Evolutionary conservation across 1,284 basidiomycete species (phyloP), one percentile per base, ranked within the genome.

Genomic region (Melampsora larici-populina): DNA sequence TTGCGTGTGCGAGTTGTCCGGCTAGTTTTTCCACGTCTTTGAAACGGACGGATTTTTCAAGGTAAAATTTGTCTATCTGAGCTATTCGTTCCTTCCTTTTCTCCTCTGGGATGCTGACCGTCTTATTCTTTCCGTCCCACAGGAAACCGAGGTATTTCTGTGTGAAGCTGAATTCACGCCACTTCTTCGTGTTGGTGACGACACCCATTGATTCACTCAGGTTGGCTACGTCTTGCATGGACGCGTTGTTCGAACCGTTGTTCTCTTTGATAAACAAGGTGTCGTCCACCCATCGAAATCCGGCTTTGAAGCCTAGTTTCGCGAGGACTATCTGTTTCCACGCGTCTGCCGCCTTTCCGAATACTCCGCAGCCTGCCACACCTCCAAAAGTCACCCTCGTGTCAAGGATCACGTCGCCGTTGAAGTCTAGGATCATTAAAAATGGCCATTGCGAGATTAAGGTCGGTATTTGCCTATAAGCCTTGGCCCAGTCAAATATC

Each of bases 131-230:
- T 24, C 24, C 49, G 21, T 51, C 33, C 68, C 68, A 70, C 5
- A 51, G 11, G 31, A 70, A 70, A 58, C 65, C 43, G 4, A 67
- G 13, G 65, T 18, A 67, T n/a, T 67, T 67, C 36, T 67, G 65
- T 18, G 36, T 43, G 1, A 0, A 17, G n/a, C 1, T 13, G 18
- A 67, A 67, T 26, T 40, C 36, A 5, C 15, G n/a, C 29, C 26
- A 67, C 31, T 67, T 46, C n/a, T 1, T 17, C 1, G 43, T 15
- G 36, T 67, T 46, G 2, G 65, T 67, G 2, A 33, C 40, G 13
- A 67, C 65, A 1, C 65, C 65, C 18, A 67, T 26, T 26, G 8
- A 1, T 18, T 1, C 7, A 11, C 36, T 43, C 8, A 24, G 13
- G 15, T 17, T 36, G 5, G 40, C 36, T 1, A 67, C 21, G 4